These are phyloP conservation scores for Nothomitra cinnamomea DNA, from an alignment of 2,329 filamentous ascomycete species.

Conservation along the genomic window DNA sequence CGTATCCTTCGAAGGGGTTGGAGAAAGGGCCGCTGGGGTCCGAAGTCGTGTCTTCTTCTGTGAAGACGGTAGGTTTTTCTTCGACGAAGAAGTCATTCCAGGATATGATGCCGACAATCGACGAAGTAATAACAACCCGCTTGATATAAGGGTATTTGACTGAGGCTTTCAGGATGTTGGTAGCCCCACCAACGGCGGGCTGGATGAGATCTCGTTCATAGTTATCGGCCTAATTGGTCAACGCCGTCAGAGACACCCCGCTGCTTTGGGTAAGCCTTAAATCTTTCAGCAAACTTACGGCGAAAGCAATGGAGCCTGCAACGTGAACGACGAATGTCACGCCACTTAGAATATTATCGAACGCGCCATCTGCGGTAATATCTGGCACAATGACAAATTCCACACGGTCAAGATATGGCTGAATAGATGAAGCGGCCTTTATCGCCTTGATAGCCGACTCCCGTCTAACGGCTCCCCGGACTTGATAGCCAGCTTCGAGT, in stretches of 20 bases:
- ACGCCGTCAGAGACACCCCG: no score
- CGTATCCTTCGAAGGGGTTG: conserved; percentile 10
- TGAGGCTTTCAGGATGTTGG: conserved; percentile 12
- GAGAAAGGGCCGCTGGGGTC: conserved; percentile 21
- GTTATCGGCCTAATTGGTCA: no score
- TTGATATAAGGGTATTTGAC: not conserved
- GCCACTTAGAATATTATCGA: conserved; percentile 12
- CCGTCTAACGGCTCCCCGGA: conserved; percentile 4
- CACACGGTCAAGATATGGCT: not conserved
- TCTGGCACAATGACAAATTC: conserved; percentile 7
- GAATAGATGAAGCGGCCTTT: not conserved
- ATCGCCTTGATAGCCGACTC: not conserved
- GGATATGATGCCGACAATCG: conserved; percentile 27
- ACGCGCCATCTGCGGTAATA: conserved; percentile 8
- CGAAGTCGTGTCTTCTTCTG: conserved; percentile 38
- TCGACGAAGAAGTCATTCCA: not conserved
- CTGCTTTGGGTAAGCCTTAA: no score
- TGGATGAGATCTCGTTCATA: conserved; percentile 32
- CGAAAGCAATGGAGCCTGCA: conserved; percentile 40
- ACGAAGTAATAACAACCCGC: conserved; percentile 19
- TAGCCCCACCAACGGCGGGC: conserved; percentile 30
- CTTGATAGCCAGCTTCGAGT: not conserved
- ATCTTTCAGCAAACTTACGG: no score
- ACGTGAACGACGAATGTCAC: conserved; percentile 39
- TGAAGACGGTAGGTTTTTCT: conserved; percentile 14